phyloP scores from a whole-genome alignment of 2,329 filamentous ascomycete species.

The Neopestalotiopsis rosae region DNA sequence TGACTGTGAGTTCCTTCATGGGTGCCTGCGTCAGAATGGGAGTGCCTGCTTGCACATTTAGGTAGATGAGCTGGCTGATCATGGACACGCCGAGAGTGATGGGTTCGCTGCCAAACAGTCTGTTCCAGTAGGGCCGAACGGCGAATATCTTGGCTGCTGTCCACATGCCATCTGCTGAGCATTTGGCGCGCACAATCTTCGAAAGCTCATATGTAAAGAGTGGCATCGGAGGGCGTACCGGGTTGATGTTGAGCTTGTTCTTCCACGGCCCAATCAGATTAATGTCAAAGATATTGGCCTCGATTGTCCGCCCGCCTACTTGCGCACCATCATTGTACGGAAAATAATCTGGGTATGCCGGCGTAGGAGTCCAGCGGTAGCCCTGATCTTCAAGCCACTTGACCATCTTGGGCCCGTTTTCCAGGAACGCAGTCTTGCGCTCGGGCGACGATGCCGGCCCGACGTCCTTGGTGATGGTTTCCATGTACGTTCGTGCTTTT shows the following conservation, averaged over 20 bases:
- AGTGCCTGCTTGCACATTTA: background rate
- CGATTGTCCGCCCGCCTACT: slow-evolving; percentile 31
- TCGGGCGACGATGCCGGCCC: slow-evolving; percentile 34
- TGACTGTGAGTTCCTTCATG: slow-evolving; percentile 19
- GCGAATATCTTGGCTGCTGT: slow-evolving; percentile 3
- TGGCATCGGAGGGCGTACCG: background rate
- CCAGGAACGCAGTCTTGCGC: slow-evolving; percentile 35
- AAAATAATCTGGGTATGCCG: slow-evolving; percentile 39
- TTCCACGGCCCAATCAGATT: slow-evolving; percentile 33
- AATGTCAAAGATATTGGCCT: slow-evolving; percentile 33
- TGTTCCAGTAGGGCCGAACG: background rate
- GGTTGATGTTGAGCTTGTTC: slow-evolving; percentile 10
- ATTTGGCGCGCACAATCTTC: background rate
- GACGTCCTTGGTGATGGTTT: slow-evolving; percentile 33
- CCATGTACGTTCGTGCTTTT: slow-evolving; percentile 34
- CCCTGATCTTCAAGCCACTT: slow-evolving; percentile 33
- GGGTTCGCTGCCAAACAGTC: background rate
- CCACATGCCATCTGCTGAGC: background rate
- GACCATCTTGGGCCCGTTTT: slow-evolving; percentile 37
- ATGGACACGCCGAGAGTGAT: slow-evolving; percentile 2
- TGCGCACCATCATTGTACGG: slow-evolving; percentile 29
- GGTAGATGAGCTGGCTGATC: background rate
- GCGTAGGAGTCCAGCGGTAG: slow-evolving; percentile 31
- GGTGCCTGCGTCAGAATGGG: background rate
- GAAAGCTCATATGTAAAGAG: slow-evolving; percentile 5